Percentiles rank a stretch among this genome's conserved stretches.
Conservation (phyloP, 1,284 basidiomycete genomes). For the Phylloporus gajari region DNA sequence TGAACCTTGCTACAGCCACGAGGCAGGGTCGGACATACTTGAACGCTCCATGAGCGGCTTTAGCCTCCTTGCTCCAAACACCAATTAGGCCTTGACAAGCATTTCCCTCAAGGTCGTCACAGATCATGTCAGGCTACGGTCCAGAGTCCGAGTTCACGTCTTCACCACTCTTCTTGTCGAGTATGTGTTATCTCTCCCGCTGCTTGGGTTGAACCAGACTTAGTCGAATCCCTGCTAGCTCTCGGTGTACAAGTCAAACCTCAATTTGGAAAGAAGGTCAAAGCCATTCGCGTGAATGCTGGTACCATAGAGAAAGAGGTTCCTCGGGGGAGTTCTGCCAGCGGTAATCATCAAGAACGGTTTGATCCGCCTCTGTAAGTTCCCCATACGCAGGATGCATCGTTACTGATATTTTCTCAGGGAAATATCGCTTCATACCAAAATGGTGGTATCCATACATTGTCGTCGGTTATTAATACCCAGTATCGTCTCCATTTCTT, state of each 20-base stretch:
- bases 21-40: too few species aligned
- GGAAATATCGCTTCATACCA: neutral
- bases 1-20: too few species aligned
- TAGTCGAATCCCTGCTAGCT: conserved; percentile 1
- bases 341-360: neutral
- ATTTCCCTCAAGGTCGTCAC: too few species aligned
- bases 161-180: neutral
- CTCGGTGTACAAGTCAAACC: neutral
- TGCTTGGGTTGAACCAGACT: neutral
- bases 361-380: too few species aligned
- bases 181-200: neutral
- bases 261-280: neutral
- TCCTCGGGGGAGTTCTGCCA: neutral
- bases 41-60: too few species aligned
- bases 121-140: too few species aligned
- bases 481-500: neutral
- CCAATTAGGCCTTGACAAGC: too few species aligned
- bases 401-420: too few species aligned
- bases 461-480: neutral
- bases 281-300: neutral
- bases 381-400: too few species aligned
- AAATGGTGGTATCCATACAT: neutral
- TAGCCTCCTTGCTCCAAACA: too few species aligned
- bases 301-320: neutral
- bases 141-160: neutral